These are phyloP conservation scores for Isoetes taiwanensis DNA, from an alignment of 75 land plant species.

Conservation along the genomic window DNA sequence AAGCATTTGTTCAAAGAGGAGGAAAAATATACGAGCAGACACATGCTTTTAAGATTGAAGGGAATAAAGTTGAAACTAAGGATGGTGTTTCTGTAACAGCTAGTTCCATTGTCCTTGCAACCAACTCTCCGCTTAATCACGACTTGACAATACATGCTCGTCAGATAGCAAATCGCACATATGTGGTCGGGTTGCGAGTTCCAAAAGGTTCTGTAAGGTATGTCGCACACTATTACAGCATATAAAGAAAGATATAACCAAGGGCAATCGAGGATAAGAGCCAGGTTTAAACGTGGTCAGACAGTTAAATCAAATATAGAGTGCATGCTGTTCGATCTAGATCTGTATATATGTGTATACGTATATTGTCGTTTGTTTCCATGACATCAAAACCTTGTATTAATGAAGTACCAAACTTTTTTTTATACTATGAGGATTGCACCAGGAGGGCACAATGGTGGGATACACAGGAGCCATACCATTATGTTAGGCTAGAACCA, in stretches of 20 bases:
- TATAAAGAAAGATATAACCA: not conserved
- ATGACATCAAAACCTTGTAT: no score
- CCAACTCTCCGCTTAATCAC: slow-evolving; percentile 33
- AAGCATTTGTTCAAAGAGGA: slow-evolving; percentile 24
- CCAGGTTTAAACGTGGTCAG: no score
- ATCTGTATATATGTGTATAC: not conserved
- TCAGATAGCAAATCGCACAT: slow-evolving; percentile 21
- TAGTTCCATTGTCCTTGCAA: slow-evolving; percentile 22
- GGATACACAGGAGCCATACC: slow-evolving; percentile 30
- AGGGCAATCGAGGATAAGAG: no score
- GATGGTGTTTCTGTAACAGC: slow-evolving; percentile 21
- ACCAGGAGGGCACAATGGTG: slow-evolving; percentile 29
- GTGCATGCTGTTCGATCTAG: not conserved
- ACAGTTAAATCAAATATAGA: no score
- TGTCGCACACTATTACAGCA: slow-evolving; percentile 3
- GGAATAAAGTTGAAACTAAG: slow-evolving; percentile 16
- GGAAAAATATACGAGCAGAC: slow-evolving; percentile 26
- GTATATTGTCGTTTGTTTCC: not conserved
- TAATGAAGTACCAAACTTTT: no score
- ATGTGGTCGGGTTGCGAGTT: slow-evolving; percentile 22
- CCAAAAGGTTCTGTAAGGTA: slow-evolving; percentile 32
- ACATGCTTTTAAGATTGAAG: slow-evolving; percentile 9
- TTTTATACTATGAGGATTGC: no score
- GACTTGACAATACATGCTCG: slow-evolving; percentile 24
- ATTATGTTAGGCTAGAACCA: slow-evolving; percentile 23